phyloP scores from a whole-genome alignment of 352 stramenopile species.

The Bremia lactucae region DNA sequence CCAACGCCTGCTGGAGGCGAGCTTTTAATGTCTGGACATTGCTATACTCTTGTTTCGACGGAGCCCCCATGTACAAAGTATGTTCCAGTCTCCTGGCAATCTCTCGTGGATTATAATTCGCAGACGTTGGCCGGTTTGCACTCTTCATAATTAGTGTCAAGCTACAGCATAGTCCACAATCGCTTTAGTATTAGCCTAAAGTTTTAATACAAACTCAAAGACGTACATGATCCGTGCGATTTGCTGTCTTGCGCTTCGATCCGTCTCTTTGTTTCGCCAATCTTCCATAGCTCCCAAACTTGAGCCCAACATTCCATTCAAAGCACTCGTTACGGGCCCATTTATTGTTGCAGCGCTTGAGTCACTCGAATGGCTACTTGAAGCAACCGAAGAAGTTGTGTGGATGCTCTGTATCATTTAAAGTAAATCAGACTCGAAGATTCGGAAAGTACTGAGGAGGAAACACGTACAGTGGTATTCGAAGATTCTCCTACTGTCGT shows the following conservation, averaged over 20 bases:
- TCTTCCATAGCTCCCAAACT: constrained; percentile 26
- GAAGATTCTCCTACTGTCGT: constrained; percentile 24
- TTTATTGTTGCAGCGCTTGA: constrained; percentile 1
- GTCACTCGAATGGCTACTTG: no score
- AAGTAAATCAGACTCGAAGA: no score
- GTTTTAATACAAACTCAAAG: no score
- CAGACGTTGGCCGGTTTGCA: constrained; percentile 71
- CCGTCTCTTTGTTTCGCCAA: constrained; percentile 81
- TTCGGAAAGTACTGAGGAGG: background rate
- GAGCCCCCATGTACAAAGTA: constrained; percentile 79
- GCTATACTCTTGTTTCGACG: constrained; percentile 79
- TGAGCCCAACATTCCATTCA: background rate
- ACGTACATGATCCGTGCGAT: constrained; percentile 85
- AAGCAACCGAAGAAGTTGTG: constrained; percentile 10
- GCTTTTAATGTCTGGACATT: constrained; percentile 81
- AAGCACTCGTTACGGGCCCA: background rate
- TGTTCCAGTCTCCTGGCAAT: constrained; percentile 78
- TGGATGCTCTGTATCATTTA: constrained; percentile 24
- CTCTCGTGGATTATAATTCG: constrained; percentile 84
- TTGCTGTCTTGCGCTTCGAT: constrained; percentile 68
- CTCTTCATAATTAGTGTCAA: constrained; percentile 87
- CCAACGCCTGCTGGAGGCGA: constrained; percentile 71
- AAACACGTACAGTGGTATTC: constrained; percentile 29
- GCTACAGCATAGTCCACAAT: constrained; percentile 27
- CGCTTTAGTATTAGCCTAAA: no score